Evolutionary conservation across 2,329 filamentous ascomycete genomes (phyloP), one percentile per base, ranked within the genome.

Genomic region (Trichoderma breve): DNA sequence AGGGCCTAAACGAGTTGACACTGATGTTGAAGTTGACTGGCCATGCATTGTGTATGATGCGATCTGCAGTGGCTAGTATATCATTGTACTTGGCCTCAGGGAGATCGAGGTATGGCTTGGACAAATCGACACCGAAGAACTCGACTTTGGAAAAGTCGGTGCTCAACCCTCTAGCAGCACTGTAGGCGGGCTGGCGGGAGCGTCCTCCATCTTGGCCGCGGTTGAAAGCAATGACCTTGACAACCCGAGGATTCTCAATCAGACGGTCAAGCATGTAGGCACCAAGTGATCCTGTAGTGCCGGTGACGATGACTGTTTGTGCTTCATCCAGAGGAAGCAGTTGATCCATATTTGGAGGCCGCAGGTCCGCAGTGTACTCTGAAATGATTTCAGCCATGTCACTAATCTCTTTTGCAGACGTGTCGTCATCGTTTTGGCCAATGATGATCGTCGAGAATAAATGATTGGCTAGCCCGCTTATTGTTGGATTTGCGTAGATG

Each of bases 261-360:
- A 83, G 32, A 79, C 79, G 73, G 28, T 82, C 78, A 8, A 86
- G 79, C 3, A 97, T 85, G 78, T 94, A 96, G 0, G 93, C 88
- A 18, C 94, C 95, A 21, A 98, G 82, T 82, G 97, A 97, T 3
- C 95, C 95, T 6, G 95, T 97, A 3, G 92, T 93, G 28, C 95
- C 95, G 1, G 94, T 97, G 11, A 97, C 83, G 79, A 97, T 91
- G 12, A 96, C 86, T 0, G 91, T 94, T 73, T 83, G 74, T 70
- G 79, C 71, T 71, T 82, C 74, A 15, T 76, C 71, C 5, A 73
- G 68, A 0, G 80, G 76, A 21, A 75, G 69, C 2, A 78, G 74
- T 39, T 79, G 77, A n/a, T 70, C 60, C 4, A 63, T 24, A 1
- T 55, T 72, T 2, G 76, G 72, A 1, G 61, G 55, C 2, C 76